Evolutionary conservation across 2,329 filamentous ascomycete genomes (phyloP), one percentile per base, ranked within the genome.

Genomic region (Mycogone perniciosa): DNA sequence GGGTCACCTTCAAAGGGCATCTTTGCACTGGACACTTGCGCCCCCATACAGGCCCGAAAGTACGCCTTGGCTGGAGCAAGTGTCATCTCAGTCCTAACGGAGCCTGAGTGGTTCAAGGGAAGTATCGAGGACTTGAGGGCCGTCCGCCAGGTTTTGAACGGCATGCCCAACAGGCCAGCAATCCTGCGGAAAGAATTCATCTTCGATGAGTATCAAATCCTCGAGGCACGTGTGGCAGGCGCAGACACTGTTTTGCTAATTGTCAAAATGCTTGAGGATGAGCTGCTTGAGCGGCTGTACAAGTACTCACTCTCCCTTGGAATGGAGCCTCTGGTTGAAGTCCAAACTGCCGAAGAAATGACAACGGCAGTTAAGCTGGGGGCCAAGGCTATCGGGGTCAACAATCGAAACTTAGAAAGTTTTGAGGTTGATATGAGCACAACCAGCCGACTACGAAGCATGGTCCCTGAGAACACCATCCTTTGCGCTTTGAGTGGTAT

Each of bases 51-150:
- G 68, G 93, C 95, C 39, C 84, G 85, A 56, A 89, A 86, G 59
- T 99, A 99, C 67, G 93, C 95, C 7, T 79, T 93, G 46, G 91
- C 93, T 6, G 95, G 93, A 10, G 93, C 93, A 44, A 97, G 92
- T 65, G 89, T 95, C 37, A 99, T 99, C 58, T 97, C 93, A 1
- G 93, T 99, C n/a, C 79, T 99, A 43, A 99, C 93, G 0, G 93
- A 99, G 70, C 93, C 95, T 0, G 88, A 97, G 64, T 99, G 93
- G 93, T 99, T 99, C 76, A 97, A 96, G 72, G 93, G 93, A 44
- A 95, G 87, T 68, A 91, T 99, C 54, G 92, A 99, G 52, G 93
- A 99, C 65, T 73, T 99, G 48, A 82, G 88, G 54, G 83, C 86
- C 33, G 93, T 97, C 31, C 83, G 93, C 41, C 88, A 92, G 67